phyloP scores from a whole-genome alignment of 2,329 filamentous ascomycete genomes.

The Dactylellina cionopaga region DNA sequence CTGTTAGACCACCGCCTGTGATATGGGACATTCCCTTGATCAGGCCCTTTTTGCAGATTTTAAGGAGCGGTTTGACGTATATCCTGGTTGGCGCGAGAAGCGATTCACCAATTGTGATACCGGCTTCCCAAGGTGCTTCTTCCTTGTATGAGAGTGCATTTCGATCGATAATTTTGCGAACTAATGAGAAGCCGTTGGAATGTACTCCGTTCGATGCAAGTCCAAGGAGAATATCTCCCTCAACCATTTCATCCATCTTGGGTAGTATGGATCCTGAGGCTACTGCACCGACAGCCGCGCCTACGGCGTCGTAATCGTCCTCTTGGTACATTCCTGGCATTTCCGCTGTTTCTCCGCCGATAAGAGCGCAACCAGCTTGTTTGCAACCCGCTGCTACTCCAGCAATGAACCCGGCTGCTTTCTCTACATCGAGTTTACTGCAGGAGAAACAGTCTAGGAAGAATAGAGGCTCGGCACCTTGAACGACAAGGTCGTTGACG shows the following conservation, averaged over 20 bases:
- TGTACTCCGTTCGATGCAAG: slow-evolving; percentile 87
- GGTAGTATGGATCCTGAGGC: slow-evolving; percentile 75
- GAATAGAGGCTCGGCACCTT: slow-evolving; percentile 92
- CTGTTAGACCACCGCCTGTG: slow-evolving; percentile 89
- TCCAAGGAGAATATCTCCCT: slow-evolving; percentile 86
- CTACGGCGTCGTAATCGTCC: slow-evolving; percentile 92
- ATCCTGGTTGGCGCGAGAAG: slow-evolving; percentile 91
- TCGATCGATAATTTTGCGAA: slow-evolving; percentile 83
- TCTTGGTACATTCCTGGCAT: slow-evolving; percentile 95
- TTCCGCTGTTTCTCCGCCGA: slow-evolving; percentile 97
- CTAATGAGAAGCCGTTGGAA: slow-evolving; percentile 97
- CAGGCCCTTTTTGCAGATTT: slow-evolving; percentile 69
- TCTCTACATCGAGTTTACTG: slow-evolving; percentile 81
- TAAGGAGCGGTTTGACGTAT: slow-evolving; percentile 85
- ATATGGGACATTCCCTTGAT: slow-evolving; percentile 97
- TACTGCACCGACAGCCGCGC: slow-evolving; percentile 87
- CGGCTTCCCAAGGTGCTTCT: slow-evolving; percentile 77
- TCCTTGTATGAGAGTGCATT: slow-evolving; percentile 77
- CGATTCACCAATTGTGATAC: slow-evolving; percentile 74
- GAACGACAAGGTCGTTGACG: slow-evolving; percentile 95
- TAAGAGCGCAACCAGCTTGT: slow-evolving; percentile 84
- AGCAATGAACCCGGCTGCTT: slow-evolving; percentile 85
- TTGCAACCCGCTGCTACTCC: slow-evolving; percentile 89
- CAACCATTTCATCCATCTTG: slow-evolving; percentile 76
- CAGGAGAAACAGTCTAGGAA: slow-evolving; percentile 99